Percentiles rank a stretch among this genome's conserved stretches.
phyloP scores from a whole-genome alignment of 177 flowering plant genomes.

The Tripterygium wilfordii region DNA sequence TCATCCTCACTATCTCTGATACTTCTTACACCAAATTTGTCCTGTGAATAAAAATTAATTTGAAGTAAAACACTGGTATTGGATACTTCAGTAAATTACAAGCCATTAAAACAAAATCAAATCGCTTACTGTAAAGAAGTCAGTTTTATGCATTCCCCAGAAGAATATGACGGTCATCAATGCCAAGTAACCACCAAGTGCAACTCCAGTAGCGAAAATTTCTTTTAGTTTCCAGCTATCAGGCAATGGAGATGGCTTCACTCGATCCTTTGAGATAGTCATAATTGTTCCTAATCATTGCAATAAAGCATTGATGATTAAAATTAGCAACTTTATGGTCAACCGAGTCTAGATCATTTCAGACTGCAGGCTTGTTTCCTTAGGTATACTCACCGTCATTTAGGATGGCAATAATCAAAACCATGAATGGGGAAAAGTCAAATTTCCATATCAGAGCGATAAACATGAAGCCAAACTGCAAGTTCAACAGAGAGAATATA shows the following conservation, averaged over 20 bases:
- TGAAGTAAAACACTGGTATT: neutral
- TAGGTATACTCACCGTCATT: slow-evolving; percentile 59
- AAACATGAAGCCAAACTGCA: slow-evolving; percentile 66
- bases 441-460: slow-evolving; percentile 65
- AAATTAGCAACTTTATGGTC: neutral
- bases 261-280: slow-evolving; percentile 73
- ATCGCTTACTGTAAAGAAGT: slow-evolving; percentile 46
- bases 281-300: slow-evolving; percentile 50
- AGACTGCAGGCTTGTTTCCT: no score
- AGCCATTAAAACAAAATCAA: neutral
- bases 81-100: neutral
- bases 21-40: slow-evolving; percentile 38
- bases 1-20: slow-evolving; percentile 25
- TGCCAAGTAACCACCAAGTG: slow-evolving; percentile 65
- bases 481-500: neutral
- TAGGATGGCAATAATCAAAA: slow-evolving; percentile 63
- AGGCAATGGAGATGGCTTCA: slow-evolving; percentile 76
- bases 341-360: neutral
- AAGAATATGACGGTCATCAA: slow-evolving; percentile 65
- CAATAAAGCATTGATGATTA: neutral
- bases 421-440: slow-evolving; percentile 72
- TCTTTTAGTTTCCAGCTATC: slow-evolving; percentile 57
- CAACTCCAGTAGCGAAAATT: slow-evolving; percentile 66
- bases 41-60: slow-evolving; percentile 19
- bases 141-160: slow-evolving; percentile 47